Percentiles rank a stretch among this genome's conserved stretches.
phyloP scores from a whole-genome alignment of 1,284 basidiomycete genomes.

The Jaminaea rosea region DNA sequence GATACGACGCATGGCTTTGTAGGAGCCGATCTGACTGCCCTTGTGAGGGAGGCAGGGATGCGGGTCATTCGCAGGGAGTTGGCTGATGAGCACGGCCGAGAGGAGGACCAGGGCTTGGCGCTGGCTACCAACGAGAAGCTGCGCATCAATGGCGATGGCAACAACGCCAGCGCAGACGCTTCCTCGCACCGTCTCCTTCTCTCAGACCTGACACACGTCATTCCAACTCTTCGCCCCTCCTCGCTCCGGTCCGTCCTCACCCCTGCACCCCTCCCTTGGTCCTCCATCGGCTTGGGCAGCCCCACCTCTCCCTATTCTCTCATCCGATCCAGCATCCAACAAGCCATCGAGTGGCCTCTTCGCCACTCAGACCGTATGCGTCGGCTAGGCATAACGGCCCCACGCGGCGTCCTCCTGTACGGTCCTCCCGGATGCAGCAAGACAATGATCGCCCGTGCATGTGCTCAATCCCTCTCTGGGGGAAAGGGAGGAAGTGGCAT shows the following conservation, averaged over 20 bases:
- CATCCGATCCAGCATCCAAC: conserved; percentile 8
- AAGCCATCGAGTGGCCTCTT: conserved; percentile 73
- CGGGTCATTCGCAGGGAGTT: conserved; percentile 66
- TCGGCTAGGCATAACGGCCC: conserved; percentile 76
- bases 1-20: conserved; percentile 88
- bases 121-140: conserved; percentile 12
- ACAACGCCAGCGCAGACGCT: no score
- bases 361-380: conserved; percentile 74
- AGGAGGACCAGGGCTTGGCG: background rate
- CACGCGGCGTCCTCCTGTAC: conserved; percentile 83
- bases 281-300: background rate
- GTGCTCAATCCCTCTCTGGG: conserved; percentile 62
- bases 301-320: background rate
- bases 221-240: conserved; percentile 13
- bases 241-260: background rate
- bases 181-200: conserved; percentile 9
- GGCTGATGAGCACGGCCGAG: background rate
- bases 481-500: conserved; percentile 93
- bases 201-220: conserved; percentile 10
- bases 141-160: no score
- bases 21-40: conserved; percentile 84
- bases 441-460: conserved; percentile 84
- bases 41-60: conserved; percentile 87
- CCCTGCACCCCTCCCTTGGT: background rate
- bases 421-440: conserved; percentile 97